Evolutionary conservation across 2,329 filamentous ascomycete species (phyloP).

Genomic region (Diaporthe ampelina): DNA sequence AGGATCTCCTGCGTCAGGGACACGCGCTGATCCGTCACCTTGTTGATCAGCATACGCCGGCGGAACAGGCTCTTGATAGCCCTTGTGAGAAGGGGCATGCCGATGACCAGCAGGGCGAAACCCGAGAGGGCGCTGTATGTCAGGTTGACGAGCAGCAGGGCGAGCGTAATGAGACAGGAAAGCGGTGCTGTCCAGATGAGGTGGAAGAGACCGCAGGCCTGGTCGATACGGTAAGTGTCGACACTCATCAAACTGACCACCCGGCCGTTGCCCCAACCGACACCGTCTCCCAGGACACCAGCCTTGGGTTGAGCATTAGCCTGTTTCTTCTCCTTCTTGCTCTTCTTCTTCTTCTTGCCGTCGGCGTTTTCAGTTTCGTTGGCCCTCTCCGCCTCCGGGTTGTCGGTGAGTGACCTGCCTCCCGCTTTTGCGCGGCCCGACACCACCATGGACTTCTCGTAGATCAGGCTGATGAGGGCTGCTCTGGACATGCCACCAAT

Average conservation of each 20-base stretch:
- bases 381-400: slow-evolving; percentile 55
- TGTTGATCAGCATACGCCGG: slow-evolving; percentile 86
- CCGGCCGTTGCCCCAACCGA: slow-evolving; percentile 92
- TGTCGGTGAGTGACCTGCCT: slow-evolving; percentile 58
- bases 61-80: slow-evolving; percentile 83
- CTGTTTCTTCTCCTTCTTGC: slow-evolving; percentile 46
- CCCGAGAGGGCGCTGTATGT: slow-evolving; percentile 91
- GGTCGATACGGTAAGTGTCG: slow-evolving; percentile 93
- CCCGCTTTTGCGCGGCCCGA: slow-evolving; percentile 91
- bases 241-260: slow-evolving; percentile 96
- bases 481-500: slow-evolving; percentile 87
- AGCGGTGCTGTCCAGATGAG: slow-evolving; percentile 91
- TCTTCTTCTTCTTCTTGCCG: slow-evolving; percentile 55
- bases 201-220: slow-evolving; percentile 90
- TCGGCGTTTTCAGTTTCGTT: slow-evolving; percentile 57
- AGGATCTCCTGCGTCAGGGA: slow-evolving; percentile 93
- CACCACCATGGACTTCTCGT: slow-evolving; percentile 91
- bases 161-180: slow-evolving; percentile 81
- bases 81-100: slow-evolving; percentile 81
- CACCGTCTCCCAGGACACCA: slow-evolving; percentile 75
- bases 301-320: slow-evolving; percentile 53
- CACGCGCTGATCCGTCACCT: slow-evolving; percentile 92
- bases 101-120: slow-evolving; percentile 84
- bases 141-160: slow-evolving; percentile 87
- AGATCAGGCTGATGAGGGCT: slow-evolving; percentile 87